Conservation (phyloP, 805 yeast species). For the Teunomyces lycoperdinae region DNA sequence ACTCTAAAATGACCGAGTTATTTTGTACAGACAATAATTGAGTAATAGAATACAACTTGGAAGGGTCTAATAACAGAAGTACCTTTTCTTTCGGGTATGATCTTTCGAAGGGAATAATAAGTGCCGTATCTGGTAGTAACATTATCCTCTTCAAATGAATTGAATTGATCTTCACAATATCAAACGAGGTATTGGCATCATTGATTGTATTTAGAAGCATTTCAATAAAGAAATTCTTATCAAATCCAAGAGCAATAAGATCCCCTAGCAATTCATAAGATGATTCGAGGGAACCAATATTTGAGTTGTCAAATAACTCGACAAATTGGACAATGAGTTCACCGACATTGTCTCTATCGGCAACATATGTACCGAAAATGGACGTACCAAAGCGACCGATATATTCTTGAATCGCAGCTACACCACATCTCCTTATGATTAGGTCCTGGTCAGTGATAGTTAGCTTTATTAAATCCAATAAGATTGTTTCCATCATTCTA, state of each 20-base stretch:
- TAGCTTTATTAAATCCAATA: conserved; percentile 44
- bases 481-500: conserved; percentile 17
- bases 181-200: conserved; percentile 35
- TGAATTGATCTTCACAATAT: conserved; percentile 42
- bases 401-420: conserved; percentile 85
- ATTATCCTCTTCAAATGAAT: conserved; percentile 22
- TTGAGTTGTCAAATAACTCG: conserved; percentile 53
- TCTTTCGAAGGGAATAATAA: not conserved
- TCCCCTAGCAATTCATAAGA: conserved; percentile 15
- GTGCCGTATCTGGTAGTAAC: not conserved
- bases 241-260: conserved; percentile 24
- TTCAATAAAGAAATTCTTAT: conserved; percentile 23
- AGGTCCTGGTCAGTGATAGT: conserved; percentile 73
- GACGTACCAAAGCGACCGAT: conserved; percentile 67
- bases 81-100: not conserved
- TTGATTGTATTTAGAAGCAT: conserved; percentile 29
- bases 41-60: not conserved
- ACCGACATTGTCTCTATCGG: conserved; percentile 17
- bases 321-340: conserved; percentile 48
- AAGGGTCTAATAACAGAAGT: not conserved
- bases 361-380: conserved; percentile 23
- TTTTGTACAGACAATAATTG: not conserved
- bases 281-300: conserved; percentile 17
- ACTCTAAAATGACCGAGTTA: not conserved
- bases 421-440: conserved; percentile 72